phyloP scores from a whole-genome alignment of 2,329 filamentous ascomycete species.

The Zopfia rhizophila region DNA sequence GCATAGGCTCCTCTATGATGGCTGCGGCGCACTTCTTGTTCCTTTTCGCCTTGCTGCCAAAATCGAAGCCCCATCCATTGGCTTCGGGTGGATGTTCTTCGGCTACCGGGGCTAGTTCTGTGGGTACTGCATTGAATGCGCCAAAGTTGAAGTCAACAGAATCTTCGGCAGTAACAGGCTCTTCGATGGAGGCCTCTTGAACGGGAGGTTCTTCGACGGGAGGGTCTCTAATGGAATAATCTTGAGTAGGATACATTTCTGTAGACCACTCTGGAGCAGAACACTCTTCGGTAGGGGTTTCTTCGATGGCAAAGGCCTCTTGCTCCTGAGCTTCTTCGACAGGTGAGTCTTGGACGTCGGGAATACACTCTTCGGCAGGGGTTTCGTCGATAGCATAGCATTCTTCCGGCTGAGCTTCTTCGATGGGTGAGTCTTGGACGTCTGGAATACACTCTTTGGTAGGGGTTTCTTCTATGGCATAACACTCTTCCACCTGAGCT shows the following conservation, averaged over 20 bases:
- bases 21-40: conserved; percentile 9
- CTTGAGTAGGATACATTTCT: too few species aligned
- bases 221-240: too few species aligned
- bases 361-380: conserved; percentile 7
- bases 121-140: too few species aligned
- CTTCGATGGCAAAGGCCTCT: conserved; percentile 4
- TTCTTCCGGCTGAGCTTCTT: conserved; percentile 3
- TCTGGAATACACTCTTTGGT: conserved; percentile 4
- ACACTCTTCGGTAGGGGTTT: conserved; percentile 6
- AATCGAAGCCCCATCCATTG: too few species aligned
- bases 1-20: too few species aligned
- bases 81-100: too few species aligned
- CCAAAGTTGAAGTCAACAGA: neutral
- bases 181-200: conserved; percentile 8
- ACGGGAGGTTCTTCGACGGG: neutral
- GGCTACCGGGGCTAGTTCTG: too few species aligned
- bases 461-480: too few species aligned
- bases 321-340: conserved; percentile 3
- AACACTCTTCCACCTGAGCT: too few species aligned
- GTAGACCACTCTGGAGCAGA: too few species aligned
- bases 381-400: conserved; percentile 7
- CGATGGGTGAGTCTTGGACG: conserved; percentile 8
- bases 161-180: neutral
- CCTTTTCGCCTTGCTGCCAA: conserved; percentile 1
- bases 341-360: conserved; percentile 7